Base-by-base conservation (phyloP, 2,329 filamentous ascomycete species). In the Colletotrichum sp. region DNA sequence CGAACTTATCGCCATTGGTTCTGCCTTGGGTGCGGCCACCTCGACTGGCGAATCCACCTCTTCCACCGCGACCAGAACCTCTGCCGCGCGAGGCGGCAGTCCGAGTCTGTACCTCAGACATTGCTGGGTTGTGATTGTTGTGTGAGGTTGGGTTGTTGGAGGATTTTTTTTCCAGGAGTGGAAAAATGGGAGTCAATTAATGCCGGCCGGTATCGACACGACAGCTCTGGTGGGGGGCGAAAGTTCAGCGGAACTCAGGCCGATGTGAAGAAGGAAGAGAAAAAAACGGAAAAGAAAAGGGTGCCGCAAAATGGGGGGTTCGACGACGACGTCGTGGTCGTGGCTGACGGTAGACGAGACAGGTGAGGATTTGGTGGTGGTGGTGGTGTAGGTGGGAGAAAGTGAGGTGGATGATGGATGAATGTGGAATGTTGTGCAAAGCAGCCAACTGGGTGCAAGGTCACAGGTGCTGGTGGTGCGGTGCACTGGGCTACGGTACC, bases 81-180 rank as follows among this genome's bases (percentile, higher is more conserved):
- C 97, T 94, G 88, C 96, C 96, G 89, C 96, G 95, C 90, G 93
- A 87, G 88, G 95, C 93, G 86, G 93, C 91, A 85, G 94, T 91
- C 91, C 96, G 92, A 88, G 94, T 92, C 90, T 96, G 94, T 89
- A 95, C 92, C 92, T 99, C 96, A 91, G 97, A 98, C 97, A 99
- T 99, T 69, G 80, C 78, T 80, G 80, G 57, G 75, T 72, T 52
- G 39, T 75, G 63, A 34, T 75, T 66, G 8, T 69, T 69, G 62
- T 76, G 68, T 55, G 74, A 62, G 73, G 26, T n/a, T n/a, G 63
- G 74, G 24, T 55, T 64, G 57, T 30, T 77, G n/a, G 44, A 52
- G 44, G 44, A 52, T 62, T 62, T 34, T 62, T 62, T 62, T 78
- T 76, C 77, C 77, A 65, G 71, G 75, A 70, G 70, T 76, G 71